Evolutionary conservation across 1,139 yeast species (phyloP).

Genomic region (Lodderomyces theae): DNA sequence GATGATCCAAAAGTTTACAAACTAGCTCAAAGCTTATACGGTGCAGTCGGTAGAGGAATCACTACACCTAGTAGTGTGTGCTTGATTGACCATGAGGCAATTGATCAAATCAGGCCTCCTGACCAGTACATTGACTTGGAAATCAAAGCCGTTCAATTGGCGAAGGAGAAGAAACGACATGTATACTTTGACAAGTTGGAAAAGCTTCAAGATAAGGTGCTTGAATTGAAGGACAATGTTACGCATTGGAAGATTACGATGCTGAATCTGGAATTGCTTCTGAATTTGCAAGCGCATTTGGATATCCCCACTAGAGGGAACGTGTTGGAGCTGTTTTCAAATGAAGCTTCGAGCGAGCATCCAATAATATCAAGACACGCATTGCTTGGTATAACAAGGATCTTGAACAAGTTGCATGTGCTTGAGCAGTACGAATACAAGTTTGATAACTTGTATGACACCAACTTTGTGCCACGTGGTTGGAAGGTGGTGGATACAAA

Average conservation of each 20-base stretch:
- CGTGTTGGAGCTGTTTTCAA: slow-evolving; percentile 47
- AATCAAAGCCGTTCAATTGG: slow-evolving; percentile 52
- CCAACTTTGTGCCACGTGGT: slow-evolving; percentile 38
- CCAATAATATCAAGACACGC: slow-evolving; percentile 69
- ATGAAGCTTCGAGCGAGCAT: slow-evolving; percentile 63
- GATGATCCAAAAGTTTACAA: slow-evolving; percentile 57
- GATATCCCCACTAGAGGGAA: slow-evolving; percentile 48
- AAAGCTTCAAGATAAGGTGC: slow-evolving; percentile 43
- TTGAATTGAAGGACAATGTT: slow-evolving; percentile 30
- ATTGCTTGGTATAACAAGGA: slow-evolving; percentile 57
- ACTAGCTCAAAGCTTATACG: slow-evolving; percentile 50
- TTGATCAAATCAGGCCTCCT: slow-evolving; percentile 62
- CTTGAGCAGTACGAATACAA: slow-evolving; percentile 58
- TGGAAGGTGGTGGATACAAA: slow-evolving; percentile 43
- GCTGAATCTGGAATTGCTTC: slow-evolving; percentile 53
- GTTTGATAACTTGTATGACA: slow-evolving; percentile 42
- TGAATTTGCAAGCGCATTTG: slow-evolving; percentile 53
- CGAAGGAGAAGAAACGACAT: slow-evolving; percentile 57
- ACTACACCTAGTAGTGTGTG: slow-evolving; percentile 63
- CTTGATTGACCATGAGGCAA: slow-evolving; percentile 43
- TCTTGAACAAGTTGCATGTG: slow-evolving; percentile 51
- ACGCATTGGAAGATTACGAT: slow-evolving; percentile 72
- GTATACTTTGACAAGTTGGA: slow-evolving; percentile 39
- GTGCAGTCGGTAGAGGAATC: slow-evolving; percentile 44
- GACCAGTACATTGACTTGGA: slow-evolving; percentile 56